Evolutionary conservation across 805 yeast species (phyloP).

Genomic region (Naumovozyma baii): DNA sequence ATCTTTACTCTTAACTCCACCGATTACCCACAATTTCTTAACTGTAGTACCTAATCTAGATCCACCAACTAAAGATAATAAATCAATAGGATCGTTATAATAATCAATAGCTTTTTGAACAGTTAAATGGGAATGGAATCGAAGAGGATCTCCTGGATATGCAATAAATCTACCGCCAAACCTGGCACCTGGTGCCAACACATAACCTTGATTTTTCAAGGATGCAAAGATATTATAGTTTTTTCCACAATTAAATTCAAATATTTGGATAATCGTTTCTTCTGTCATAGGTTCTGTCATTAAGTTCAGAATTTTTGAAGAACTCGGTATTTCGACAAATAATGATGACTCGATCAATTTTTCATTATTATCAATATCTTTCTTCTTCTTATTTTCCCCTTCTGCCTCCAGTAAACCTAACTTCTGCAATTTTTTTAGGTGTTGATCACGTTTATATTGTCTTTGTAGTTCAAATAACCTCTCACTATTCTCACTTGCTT

Average conservation of each 20-base stretch:
- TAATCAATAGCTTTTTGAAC: slow-evolving; percentile 41
- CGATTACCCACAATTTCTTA: slow-evolving; percentile 69
- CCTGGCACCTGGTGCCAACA: slow-evolving; percentile 72
- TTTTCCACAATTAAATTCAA: slow-evolving; percentile 4
- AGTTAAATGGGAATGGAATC: slow-evolving; percentile 81
- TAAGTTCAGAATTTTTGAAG: slow-evolving; percentile 5
- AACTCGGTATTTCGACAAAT: slow-evolving; percentile 16
- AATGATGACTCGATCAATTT: slow-evolving; percentile 19
- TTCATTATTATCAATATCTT: background rate
- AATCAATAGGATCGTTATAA: slow-evolving; percentile 40
- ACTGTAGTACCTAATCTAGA: slow-evolving; percentile 91
- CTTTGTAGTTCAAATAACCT: slow-evolving; percentile 16
- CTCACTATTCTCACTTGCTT: slow-evolving; percentile 3
- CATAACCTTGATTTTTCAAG: slow-evolving; percentile 35
- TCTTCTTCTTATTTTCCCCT: background rate
- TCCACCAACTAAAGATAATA: slow-evolving; percentile 61
- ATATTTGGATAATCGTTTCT: background rate
- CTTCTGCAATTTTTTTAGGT: slow-evolving; percentile 11
- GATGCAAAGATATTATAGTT: slow-evolving; percentile 32
- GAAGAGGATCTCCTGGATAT: slow-evolving; percentile 89
- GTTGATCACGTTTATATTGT: slow-evolving; percentile 15
- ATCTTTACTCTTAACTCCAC: slow-evolving; percentile 31
- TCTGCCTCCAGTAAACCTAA: slow-evolving; percentile 10
- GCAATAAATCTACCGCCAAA: slow-evolving; percentile 86
- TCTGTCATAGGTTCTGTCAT: background rate